Evolutionary conservation across 164 flowering plant species (phyloP).

Genomic region (Annona cherimola): DNA sequence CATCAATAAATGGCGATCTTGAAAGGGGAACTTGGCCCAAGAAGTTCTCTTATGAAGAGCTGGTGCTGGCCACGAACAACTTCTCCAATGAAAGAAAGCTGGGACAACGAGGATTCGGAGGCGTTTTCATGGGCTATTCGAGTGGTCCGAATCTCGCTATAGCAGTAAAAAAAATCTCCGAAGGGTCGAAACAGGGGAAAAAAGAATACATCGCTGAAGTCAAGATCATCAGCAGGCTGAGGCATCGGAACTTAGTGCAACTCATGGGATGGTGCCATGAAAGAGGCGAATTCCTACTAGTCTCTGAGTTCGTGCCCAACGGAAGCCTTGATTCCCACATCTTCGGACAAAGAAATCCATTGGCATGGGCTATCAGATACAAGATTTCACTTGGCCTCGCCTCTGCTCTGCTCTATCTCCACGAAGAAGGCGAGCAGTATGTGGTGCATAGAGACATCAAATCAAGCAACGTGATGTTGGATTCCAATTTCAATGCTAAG

Average conservation of each 20-base stretch:
- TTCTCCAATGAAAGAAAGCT: constrained; percentile 40
- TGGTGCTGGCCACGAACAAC: constrained; percentile 38
- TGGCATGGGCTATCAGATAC: constrained; percentile 9
- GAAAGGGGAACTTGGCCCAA: constrained; percentile 18
- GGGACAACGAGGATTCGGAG: constrained; percentile 60
- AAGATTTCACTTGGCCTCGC: constrained; percentile 8
- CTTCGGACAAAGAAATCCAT: constrained; percentile 19
- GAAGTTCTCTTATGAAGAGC: constrained; percentile 38
- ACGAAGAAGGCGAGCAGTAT: constrained; percentile 40
- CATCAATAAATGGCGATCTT: not conserved
- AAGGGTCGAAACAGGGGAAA: constrained; percentile 40
- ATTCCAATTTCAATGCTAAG: constrained; percentile 14
- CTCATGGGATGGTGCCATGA: constrained; percentile 15
- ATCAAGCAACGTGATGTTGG: constrained; percentile 51
- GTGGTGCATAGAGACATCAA: constrained; percentile 50
- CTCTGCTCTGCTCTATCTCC: constrained; percentile 25
- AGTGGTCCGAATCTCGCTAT: constrained; percentile 24
- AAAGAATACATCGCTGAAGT: constrained; percentile 54
- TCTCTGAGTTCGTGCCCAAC: constrained; percentile 42
- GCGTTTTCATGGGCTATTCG: constrained; percentile 43
- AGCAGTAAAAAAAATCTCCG: constrained; percentile 47
- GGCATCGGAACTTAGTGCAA: constrained; percentile 38
- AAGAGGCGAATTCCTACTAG: constrained; percentile 18
- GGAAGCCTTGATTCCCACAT: constrained; percentile 40
- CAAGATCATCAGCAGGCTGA: constrained; percentile 32